These are phyloP conservation scores for Rhizophagus clarus DNA, from an alignment of 192 early-diverging fungal genomes.

Conservation along the genomic window DNA sequence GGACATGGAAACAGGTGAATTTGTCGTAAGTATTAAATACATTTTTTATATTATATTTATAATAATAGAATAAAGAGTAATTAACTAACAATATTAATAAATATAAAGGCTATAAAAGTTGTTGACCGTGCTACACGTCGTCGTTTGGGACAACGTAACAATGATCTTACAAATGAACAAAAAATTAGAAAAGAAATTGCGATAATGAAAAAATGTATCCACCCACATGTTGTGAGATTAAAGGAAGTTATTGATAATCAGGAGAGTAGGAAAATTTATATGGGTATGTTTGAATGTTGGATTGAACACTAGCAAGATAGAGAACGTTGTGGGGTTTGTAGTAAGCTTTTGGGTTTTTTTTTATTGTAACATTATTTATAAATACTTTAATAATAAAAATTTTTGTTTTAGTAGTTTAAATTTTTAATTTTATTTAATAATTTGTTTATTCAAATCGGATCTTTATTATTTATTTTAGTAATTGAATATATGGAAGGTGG, in stretches of 20 bases:
- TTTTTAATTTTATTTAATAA: not conserved
- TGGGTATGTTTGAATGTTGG: slow-evolving; percentile 54
- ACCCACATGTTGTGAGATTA: slow-evolving; percentile 89
- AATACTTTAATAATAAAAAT: not conserved
- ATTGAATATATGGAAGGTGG: slow-evolving; percentile 93
- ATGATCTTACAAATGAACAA: slow-evolving; percentile 58
- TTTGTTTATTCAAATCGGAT: not conserved
- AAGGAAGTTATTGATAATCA: slow-evolving; percentile 97
- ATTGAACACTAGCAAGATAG: not conserved
- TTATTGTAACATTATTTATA: not conserved
- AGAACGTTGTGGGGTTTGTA: slow-evolving; percentile 12
- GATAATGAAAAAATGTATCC: slow-evolving; percentile 92
- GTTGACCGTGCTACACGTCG: slow-evolving; percentile 45
- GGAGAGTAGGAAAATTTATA: slow-evolving; percentile 85
- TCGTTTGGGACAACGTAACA: slow-evolving; percentile 42
- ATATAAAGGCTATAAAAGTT: slow-evolving; percentile 47
- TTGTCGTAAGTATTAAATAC: slow-evolving; percentile 62
- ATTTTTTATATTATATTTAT: slow-evolving; percentile 5
- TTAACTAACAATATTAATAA: not conserved
- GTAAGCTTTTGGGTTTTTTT: not conserved
- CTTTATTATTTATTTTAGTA: slow-evolving; percentile 39
- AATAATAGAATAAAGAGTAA: not conserved
- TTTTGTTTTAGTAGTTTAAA: not conserved
- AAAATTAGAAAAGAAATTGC: slow-evolving; percentile 95
- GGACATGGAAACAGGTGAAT: slow-evolving; percentile 78